A percentile compares a stretch with the other conserved stretches of the same genome.
These are phyloP conservation scores for Rubia balearica DNA, from an alignment of 305 asterid species.

Conservation along the genomic window DNA sequence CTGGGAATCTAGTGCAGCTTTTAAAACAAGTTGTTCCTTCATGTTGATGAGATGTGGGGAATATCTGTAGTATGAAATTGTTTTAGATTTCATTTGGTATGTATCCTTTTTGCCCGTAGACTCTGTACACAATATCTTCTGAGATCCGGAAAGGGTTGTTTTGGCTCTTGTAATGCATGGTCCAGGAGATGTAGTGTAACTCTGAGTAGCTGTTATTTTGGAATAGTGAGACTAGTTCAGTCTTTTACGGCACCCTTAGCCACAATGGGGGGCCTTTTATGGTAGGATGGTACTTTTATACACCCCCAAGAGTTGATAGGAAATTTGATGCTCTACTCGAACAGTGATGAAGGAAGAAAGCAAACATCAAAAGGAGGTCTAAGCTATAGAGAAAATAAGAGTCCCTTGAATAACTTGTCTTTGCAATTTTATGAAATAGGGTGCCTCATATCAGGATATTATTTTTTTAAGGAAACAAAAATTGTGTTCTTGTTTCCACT, in stretches of 20 bases:
- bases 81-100: background rate
- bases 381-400: background rate
- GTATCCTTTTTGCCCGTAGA: background rate
- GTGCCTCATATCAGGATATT: background rate
- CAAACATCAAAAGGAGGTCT: background rate
- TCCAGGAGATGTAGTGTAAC: background rate
- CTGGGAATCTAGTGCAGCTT: slow-evolving; percentile 2
- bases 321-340: background rate
- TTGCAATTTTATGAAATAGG: background rate
- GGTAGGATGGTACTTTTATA: background rate
- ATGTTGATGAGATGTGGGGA: background rate
- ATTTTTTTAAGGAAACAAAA: background rate
- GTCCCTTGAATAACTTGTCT: background rate
- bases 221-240: background rate
- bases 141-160: background rate
- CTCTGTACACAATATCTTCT: background rate
- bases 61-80: background rate
- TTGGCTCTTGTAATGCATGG: background rate
- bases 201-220: background rate
- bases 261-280: background rate
- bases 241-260: background rate
- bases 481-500: background rate
- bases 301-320: background rate
- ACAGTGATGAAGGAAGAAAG: background rate
- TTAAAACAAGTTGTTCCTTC: background rate